These are phyloP conservation scores for Canariomyces notabilis DNA, from an alignment of 2,329 filamentous ascomycete genomes.

Conservation along the genomic window DNA sequence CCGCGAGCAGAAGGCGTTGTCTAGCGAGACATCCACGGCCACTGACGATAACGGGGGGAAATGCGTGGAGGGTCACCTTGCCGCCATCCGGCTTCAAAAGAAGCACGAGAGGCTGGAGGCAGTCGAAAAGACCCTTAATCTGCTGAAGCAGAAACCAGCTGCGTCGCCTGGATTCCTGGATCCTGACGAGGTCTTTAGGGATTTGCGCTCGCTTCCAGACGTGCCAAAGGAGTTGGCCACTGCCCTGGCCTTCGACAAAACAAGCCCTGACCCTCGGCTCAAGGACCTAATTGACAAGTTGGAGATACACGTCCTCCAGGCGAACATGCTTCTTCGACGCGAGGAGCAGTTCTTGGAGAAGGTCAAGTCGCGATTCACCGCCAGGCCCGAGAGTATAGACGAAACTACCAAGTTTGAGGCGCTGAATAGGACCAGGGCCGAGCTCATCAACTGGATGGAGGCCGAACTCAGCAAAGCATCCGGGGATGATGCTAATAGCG, in stretches of 20 bases:
- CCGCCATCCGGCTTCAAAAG: conserved; percentile 46
- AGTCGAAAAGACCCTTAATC: conserved; percentile 47
- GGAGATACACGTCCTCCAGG: conserved; percentile 54
- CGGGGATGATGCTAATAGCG: conserved; percentile 26
- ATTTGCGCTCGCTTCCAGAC: conserved; percentile 40
- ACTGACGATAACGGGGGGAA: conserved; percentile 17
- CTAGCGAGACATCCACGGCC: not conserved
- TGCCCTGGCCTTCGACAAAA: conserved; percentile 41
- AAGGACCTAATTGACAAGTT: conserved; percentile 46
- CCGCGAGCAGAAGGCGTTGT: not conserved
- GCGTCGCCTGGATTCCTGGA: conserved; percentile 47
- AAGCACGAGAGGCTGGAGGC: conserved; percentile 47
- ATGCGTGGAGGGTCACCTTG: conserved; percentile 47
- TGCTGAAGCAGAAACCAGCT: conserved; percentile 48
- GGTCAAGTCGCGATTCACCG: conserved; percentile 36
- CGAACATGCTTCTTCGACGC: conserved; percentile 51
- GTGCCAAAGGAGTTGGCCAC: conserved; percentile 50
- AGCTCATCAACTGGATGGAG: conserved; percentile 63
- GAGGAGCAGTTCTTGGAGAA: conserved; percentile 53
- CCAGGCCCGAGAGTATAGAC: conserved; percentile 33
- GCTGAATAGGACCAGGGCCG: conserved; percentile 50
- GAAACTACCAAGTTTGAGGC: conserved; percentile 45
- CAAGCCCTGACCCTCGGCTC: conserved; percentile 37
- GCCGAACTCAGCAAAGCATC: conserved; percentile 52
- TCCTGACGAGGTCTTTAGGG: conserved; percentile 43